Evolutionary conservation across 495 filamentous ascomycete species (phyloP).

Genomic region (Beverwykella pulmonaria): DNA sequence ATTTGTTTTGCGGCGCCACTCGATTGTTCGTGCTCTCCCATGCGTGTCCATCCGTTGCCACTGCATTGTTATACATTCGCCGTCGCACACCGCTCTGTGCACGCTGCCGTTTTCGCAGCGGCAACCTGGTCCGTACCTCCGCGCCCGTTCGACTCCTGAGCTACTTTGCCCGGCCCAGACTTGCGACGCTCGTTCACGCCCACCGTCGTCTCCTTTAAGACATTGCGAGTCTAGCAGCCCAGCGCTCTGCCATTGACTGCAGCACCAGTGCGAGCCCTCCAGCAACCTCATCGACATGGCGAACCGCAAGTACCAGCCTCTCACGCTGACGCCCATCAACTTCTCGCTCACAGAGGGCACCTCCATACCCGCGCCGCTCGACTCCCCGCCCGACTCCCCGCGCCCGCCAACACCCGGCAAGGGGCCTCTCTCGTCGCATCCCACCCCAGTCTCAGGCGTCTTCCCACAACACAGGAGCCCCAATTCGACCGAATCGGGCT

Average conservation of each 20-base stretch:
- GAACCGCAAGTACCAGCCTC: slow-evolving; percentile 38
- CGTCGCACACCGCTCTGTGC: neutral
- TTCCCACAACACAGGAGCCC: slow-evolving; percentile 16
- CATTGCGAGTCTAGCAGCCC: slow-evolving; percentile 11
- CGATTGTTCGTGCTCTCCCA: neutral
- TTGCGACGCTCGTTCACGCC: slow-evolving; percentile 5
- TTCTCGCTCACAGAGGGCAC: slow-evolving; percentile 48
- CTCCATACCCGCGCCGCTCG: slow-evolving; percentile 44
- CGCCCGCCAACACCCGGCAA: slow-evolving; percentile 46
- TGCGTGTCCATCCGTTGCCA: neutral
- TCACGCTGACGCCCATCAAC: slow-evolving; percentile 43
- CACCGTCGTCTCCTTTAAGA: neutral
- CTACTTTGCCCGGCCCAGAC: neutral
- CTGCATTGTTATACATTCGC: slow-evolving; percentile 1
- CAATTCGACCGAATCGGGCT: slow-evolving; percentile 18
- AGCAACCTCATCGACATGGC: slow-evolving; percentile 13
- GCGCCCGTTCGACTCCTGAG: slow-evolving; percentile 23
- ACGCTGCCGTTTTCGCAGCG: neutral
- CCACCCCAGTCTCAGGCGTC: slow-evolving; percentile 33
- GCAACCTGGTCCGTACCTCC: slow-evolving; percentile 3
- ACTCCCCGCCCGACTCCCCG: slow-evolving; percentile 39
- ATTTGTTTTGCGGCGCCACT: slow-evolving; percentile 10
- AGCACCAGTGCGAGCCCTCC: neutral
- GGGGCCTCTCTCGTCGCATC: slow-evolving; percentile 48
- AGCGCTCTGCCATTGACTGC: slow-evolving; percentile 15